These are phyloP conservation scores for Mrakia blollopis DNA, from an alignment of 768 basidiomycete genomes.

Conservation along the genomic window DNA sequence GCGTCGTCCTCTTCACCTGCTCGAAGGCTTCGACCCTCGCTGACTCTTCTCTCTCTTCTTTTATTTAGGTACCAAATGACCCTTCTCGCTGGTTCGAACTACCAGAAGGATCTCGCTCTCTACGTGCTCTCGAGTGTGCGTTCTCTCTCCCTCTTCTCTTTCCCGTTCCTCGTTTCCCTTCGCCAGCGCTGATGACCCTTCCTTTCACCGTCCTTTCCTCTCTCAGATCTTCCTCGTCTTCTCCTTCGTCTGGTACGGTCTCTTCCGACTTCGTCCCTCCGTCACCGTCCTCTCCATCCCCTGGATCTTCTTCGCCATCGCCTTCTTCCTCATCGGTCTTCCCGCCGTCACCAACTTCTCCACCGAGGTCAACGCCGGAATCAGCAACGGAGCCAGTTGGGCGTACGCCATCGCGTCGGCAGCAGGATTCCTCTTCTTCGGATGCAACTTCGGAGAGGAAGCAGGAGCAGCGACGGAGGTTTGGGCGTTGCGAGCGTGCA, in stretches of 20 bases:
- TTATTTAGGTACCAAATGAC: conserved; percentile 73
- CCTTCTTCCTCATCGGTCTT: conserved; percentile 85
- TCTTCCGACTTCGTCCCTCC: conserved; percentile 84
- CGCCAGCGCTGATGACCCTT: background rate
- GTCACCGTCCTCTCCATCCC: conserved; percentile 78
- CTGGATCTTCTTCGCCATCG: conserved; percentile 85
- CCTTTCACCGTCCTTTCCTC: background rate
- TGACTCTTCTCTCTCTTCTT: background rate
- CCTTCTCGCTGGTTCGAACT: conserved; percentile 77
- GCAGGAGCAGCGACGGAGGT: conserved; percentile 95
- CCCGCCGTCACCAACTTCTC: conserved; percentile 67
- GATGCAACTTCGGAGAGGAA: conserved; percentile 95
- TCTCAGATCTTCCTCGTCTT: conserved; percentile 70
- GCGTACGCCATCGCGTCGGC: conserved; percentile 84
- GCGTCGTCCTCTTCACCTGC: background rate
- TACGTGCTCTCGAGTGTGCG: conserved; percentile 71
- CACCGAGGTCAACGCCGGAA: conserved; percentile 52
- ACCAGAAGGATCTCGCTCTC: conserved; percentile 69
- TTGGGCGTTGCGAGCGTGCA: conserved; percentile 83
- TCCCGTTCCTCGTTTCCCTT: background rate
- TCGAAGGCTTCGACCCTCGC: too few relatives aligned
- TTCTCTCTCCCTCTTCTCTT: background rate
- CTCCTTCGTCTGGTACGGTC: conserved; percentile 79
- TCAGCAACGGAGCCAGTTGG: conserved; percentile 80
- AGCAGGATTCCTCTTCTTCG: conserved; percentile 88